Percentiles rank a stretch among this genome's conserved stretches.
Evolutionary conservation across 805 yeast genomes (phyloP).

Genomic region (Starmerella apicola): DNA sequence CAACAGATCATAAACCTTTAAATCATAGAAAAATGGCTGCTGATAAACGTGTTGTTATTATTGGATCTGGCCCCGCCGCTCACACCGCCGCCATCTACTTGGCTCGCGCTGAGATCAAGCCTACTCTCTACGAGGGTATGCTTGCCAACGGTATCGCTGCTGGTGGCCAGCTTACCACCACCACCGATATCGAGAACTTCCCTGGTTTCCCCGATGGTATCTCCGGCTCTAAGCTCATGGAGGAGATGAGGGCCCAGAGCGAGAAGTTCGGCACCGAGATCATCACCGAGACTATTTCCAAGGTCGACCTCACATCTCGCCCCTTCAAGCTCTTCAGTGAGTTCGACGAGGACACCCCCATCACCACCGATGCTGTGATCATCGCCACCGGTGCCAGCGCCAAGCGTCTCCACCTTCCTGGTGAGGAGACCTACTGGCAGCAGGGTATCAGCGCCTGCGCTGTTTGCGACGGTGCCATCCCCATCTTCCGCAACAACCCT

Average conservation of each 20-base stretch:
- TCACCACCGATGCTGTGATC: slow-evolving; percentile 79
- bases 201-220: slow-evolving; percentile 97
- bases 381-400: slow-evolving; percentile 98
- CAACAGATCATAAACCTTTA: background rate
- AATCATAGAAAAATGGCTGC: slow-evolving; percentile 8
- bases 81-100: slow-evolving; percentile 97
- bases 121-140: slow-evolving; percentile 90
- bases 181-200: slow-evolving; percentile 96
- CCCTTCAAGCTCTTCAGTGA: slow-evolving; percentile 98
- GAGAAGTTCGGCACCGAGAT: slow-evolving; percentile 81
- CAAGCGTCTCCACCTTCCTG: slow-evolving; percentile 83
- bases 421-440: slow-evolving; percentile 98
- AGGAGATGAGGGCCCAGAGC: slow-evolving; percentile 82
- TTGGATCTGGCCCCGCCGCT: slow-evolving; percentile 98
- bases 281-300: slow-evolving; percentile 88
- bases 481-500: slow-evolving; percentile 95
- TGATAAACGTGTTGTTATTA: slow-evolving; percentile 28
- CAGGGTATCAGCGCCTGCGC: slow-evolving; percentile 99
- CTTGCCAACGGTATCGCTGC: slow-evolving; percentile 97
- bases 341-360: slow-evolving; percentile 80
- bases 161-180: slow-evolving; percentile 97
- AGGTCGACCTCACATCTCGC: slow-evolving; percentile 72
- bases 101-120: slow-evolving; percentile 92
- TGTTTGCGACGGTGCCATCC: slow-evolving; percentile 99
- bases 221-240: slow-evolving; percentile 81